These are phyloP conservation scores for Pontederia paniculata DNA, from an alignment of 176 grass and related monocot genomes.

Conservation along the genomic window DNA sequence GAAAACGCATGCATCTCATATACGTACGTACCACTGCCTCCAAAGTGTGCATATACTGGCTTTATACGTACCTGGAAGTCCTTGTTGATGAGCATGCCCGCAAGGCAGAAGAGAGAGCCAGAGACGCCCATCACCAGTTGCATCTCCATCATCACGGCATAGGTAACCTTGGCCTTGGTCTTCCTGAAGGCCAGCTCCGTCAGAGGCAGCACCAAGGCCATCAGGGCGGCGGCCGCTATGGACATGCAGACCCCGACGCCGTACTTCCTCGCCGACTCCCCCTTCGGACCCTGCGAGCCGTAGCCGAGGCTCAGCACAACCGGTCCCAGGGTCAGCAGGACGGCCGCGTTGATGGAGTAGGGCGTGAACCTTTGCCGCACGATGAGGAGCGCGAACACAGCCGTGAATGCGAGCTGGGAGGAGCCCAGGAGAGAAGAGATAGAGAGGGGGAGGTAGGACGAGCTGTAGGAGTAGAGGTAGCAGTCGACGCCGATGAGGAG, in stretches of 20 bases:
- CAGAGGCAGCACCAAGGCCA: slow-evolving; percentile 65
- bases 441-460: slow-evolving; percentile 73
- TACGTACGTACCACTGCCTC: no score
- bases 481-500: slow-evolving; percentile 82
- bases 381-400: slow-evolving; percentile 53
- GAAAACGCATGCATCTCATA: no score
- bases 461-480: slow-evolving; percentile 58
- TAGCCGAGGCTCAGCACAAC: slow-evolving; percentile 27
- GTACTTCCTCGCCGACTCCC: slow-evolving; percentile 18
- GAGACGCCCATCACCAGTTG: slow-evolving; percentile 63
- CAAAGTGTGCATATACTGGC: no score
- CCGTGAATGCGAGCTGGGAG: slow-evolving; percentile 73
- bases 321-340: slow-evolving; percentile 71
- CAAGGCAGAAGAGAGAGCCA: slow-evolving; percentile 46
- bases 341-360: slow-evolving; percentile 69
- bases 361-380: slow-evolving; percentile 73
- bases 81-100: slow-evolving; percentile 21
- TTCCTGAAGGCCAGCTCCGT: slow-evolving; percentile 72
- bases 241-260: slow-evolving; percentile 50
- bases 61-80: no score
- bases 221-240: slow-evolving; percentile 60
- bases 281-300: slow-evolving; percentile 31
- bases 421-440: slow-evolving; percentile 82
- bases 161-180: no score
- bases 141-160: slow-evolving; percentile 57